A percentile compares a stretch with the other conserved stretches of the same genome.
phyloP scores from a whole-genome alignment of 2,329 filamentous ascomycete species.

The Aspergillus ochraceoroseus region DNA sequence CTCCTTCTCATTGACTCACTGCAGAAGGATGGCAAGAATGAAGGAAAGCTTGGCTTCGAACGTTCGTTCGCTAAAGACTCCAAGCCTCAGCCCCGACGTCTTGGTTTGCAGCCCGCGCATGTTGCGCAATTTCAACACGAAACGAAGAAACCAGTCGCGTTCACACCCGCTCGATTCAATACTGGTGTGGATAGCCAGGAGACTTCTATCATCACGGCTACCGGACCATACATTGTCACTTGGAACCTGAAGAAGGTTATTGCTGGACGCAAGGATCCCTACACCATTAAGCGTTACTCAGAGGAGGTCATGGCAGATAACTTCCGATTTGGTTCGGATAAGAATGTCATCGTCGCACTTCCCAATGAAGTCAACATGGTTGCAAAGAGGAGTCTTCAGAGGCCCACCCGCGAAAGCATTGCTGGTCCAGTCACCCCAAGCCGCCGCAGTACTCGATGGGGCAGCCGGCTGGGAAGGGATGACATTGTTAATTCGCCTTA shows the following conservation, averaged over 20 bases:
- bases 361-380: constrained; percentile 99
- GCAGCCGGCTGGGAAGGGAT: constrained; percentile 59
- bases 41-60: constrained; percentile 97
- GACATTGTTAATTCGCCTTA: constrained; percentile 77
- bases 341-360: constrained; percentile 94
- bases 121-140: constrained; percentile 97
- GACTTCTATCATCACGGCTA: constrained; percentile 93
- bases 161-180: constrained; percentile 92
- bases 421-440: constrained; percentile 52
- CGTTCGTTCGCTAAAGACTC: constrained; percentile 84
- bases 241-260: constrained; percentile 93
- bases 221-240: constrained; percentile 92
- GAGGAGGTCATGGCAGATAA: constrained; percentile 98
- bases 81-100: constrained; percentile 87
- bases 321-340: constrained; percentile 94
- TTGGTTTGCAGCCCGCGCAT: constrained; percentile 83
- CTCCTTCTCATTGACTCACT: constrained; percentile 86
- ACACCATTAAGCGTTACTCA: constrained; percentile 92
- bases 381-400: constrained; percentile 74
- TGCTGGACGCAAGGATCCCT: constrained; percentile 74
- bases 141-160: constrained; percentile 77
- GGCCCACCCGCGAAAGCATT: constrained; percentile 90
- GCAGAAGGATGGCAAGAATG: constrained; percentile 91
- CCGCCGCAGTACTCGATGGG: constrained; percentile 34
- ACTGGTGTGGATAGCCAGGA: constrained; percentile 74